Percentiles rank a stretch among this genome's conserved stretches.
These are phyloP conservation scores for Paramecium biaurelia DNA, from an alignment of 73 alveolate species.

Conservation along the genomic window DNA sequence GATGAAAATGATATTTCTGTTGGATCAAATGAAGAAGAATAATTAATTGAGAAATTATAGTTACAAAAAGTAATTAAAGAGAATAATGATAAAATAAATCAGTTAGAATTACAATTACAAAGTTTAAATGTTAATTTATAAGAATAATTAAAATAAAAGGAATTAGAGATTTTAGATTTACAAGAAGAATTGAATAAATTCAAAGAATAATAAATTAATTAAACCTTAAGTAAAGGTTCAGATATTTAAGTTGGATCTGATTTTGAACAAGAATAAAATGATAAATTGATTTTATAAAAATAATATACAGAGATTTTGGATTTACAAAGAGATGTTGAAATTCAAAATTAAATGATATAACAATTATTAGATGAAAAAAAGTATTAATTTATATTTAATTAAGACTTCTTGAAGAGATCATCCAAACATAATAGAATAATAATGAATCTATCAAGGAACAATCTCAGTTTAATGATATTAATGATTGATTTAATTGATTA, in stretches of 20 bases:
- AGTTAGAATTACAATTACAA: background rate
- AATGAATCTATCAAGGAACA: background rate
- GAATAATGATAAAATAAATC: background rate
- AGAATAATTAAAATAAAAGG: background rate
- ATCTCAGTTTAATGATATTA: background rate
- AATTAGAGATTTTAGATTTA: background rate
- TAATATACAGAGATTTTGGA: background rate
- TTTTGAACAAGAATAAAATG: no score
- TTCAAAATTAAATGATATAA: background rate
- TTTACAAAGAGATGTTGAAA: background rate
- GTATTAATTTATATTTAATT: background rate
- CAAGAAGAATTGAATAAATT: background rate
- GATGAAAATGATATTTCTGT: background rate
- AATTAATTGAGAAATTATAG: background rate
- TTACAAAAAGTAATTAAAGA: background rate
- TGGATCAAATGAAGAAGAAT: background rate
- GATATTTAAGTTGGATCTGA: no score
- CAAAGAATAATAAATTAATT: background rate
- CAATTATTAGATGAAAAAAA: background rate
- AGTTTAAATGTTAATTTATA: no score
- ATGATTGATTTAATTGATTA: background rate
- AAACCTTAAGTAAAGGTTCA: no score
- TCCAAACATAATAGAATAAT: background rate
- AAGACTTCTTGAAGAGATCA: background rate
- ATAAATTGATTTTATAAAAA: no score